Evolutionary conservation across 768 basidiomycete species (phyloP).

Genomic region (Russula vinacea): DNA sequence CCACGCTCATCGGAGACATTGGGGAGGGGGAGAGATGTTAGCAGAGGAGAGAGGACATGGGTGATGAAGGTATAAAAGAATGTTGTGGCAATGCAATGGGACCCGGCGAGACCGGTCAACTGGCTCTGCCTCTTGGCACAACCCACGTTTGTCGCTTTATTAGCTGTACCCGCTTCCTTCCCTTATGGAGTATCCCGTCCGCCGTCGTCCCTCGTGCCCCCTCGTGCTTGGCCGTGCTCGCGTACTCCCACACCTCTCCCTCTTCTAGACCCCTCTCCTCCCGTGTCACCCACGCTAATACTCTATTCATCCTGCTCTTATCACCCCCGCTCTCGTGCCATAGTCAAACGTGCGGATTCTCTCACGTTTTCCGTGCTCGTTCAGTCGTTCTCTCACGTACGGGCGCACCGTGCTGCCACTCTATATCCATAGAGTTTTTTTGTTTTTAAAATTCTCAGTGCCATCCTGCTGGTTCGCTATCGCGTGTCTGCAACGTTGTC

Average conservation of each 20-base stretch:
- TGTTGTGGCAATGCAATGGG: constrained; percentile 1
- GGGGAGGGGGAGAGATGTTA: constrained; percentile 1
- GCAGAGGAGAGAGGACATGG: constrained; percentile 20
- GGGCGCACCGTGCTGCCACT: background rate
- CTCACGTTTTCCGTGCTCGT: background rate
- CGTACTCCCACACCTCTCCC: background rate
- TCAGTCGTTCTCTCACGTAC: constrained; percentile 13
- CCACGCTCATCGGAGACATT: constrained; percentile 13
- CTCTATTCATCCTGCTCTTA: background rate
- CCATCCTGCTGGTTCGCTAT: background rate
- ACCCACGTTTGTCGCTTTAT: constrained; percentile 8
- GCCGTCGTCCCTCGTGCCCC: constrained; percentile 2
- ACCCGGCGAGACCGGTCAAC: background rate
- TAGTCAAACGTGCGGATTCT: background rate
- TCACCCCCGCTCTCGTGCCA: background rate
- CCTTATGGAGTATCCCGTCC: constrained; percentile 2
- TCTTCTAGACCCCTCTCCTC: background rate
- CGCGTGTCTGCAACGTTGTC: background rate
- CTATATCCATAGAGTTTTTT: background rate
- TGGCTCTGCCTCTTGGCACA: constrained; percentile 1
- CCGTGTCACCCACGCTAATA: background rate
- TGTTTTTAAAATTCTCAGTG: background rate
- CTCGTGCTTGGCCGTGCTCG: constrained; percentile 17
- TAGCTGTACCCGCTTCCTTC: constrained; percentile 3
- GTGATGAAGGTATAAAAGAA: constrained; percentile 10